Evolutionary conservation across 495 filamentous ascomycete genomes (phyloP).

Genomic region (Podospora didyma): DNA sequence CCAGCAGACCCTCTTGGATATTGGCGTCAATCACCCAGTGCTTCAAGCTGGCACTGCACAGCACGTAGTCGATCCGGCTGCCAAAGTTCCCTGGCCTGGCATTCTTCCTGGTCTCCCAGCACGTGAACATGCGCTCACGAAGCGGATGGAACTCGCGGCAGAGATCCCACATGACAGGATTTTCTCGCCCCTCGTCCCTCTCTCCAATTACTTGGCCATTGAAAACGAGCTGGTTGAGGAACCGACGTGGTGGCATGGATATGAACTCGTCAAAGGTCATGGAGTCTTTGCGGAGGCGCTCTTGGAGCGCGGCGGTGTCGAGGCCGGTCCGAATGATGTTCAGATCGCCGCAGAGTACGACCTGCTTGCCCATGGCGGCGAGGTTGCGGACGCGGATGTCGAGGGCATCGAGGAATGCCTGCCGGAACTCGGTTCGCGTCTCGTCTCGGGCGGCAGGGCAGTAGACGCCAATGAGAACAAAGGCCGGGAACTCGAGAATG

Average conservation of each 20-base stretch:
- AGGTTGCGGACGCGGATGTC: constrained; percentile 84
- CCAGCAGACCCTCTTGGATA: constrained; percentile 92
- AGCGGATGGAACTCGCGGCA: constrained; percentile 77
- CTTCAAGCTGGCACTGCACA: constrained; percentile 77
- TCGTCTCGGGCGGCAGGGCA: constrained; percentile 85
- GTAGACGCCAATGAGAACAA: constrained; percentile 88
- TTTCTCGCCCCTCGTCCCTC: constrained; percentile 67
- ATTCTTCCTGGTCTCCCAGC: constrained; percentile 56
- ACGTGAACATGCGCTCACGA: constrained; percentile 90
- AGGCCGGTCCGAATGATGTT: constrained; percentile 76
- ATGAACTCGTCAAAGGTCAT: constrained; percentile 48
- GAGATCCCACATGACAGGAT: constrained; percentile 78
- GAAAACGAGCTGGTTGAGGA: constrained; percentile 81
- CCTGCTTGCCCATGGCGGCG: constrained; percentile 69
- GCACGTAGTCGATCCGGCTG: constrained; percentile 86
- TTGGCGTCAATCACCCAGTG: constrained; percentile 83
- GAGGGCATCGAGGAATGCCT: constrained; percentile 72
- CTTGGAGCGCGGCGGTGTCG: constrained; percentile 67
- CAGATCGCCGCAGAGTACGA: constrained; percentile 83
- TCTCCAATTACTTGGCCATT: constrained; percentile 66
- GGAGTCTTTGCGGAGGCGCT: constrained; percentile 62
- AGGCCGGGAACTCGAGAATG: constrained; percentile 91
- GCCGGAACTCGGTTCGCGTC: constrained; percentile 75
- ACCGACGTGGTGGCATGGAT: constrained; percentile 65
- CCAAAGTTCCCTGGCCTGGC: constrained; percentile 88